Evolutionary conservation across 2,329 filamentous ascomycete genomes (phyloP), one percentile per base, ranked within the genome.

Genomic region (Alternaria hordeiaustralica): DNA sequence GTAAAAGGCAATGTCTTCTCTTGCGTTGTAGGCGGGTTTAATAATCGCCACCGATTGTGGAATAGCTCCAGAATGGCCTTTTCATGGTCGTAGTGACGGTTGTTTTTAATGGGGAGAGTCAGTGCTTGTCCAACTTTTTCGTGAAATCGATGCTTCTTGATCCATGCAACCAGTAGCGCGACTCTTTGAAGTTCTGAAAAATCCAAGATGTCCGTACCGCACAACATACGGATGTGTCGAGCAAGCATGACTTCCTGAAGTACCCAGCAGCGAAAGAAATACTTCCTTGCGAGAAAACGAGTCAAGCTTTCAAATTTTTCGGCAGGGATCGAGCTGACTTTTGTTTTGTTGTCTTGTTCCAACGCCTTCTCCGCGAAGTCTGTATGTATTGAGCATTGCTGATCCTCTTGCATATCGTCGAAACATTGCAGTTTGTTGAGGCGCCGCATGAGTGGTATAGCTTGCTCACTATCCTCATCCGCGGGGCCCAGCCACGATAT

Each of bases 401-500:
- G 23, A 56, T 45, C 8, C 12, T 7, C 18, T 44, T 21, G 18
- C 36, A 56, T 56, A 12, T 18, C 25, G 21, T 56, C 18, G 9
- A 44, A 43, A 8, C 36, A 44, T 25, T 4, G 9, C 25, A 56
- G 6, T 13, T 28, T 45, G 13, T 44, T 43, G 11, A 60, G 41
- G n/a, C 36, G 25, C 6, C 18, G 36, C 18, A 60, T 60, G 7
- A 60, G 20, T 18, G 57, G 57, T 23, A 60, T 33, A 18, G 57
- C 47, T 20, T 33, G 21, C 11, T 36, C 20, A 23, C 57, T 60
- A 9, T 54, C 49, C 25, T 55, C 46, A 49, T 60, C 57, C 7
- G 47, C 36, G 4, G 59, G 53, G 18, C 64, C 80, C 20, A 65
- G 36, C 59, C 63, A 65, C 30, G 61, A 55, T 6, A 62, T 28